Base-by-base conservation (phyloP, 441 rosid genomes). In the Euphorbia schlechtendalii region DNA sequence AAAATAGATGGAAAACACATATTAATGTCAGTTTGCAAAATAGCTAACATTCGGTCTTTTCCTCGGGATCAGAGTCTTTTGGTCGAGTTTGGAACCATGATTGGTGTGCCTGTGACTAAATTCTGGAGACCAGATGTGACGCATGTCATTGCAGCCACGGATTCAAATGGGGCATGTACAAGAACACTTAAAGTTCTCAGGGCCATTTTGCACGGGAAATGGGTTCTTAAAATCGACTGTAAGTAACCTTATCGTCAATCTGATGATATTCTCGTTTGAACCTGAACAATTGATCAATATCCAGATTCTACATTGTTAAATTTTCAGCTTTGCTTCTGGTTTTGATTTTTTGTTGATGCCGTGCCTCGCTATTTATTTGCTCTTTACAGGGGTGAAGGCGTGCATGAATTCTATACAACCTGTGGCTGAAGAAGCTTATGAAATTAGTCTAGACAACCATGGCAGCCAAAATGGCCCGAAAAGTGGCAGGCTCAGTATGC, bases 141-240 rank as follows among this genome's bases (percentile, higher is more conserved):
- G 28, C 97, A 89, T 72, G 86, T 90, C 56, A 83, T 92, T 79
- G 97, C 97, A 65, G 82, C 94, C 40, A 83, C 85, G 53, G 81
- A 84, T 71, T 77, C 65, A 15, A 67, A 77, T 12, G 94, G 97
- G 68, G 96, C 94, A 22, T 90, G 89, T 79, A 82, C 81, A 59
- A 78, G 97, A 75, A 89, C 96, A 8, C 62, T 86, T 51, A 89
- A 92, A 75, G 86, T 88, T 81, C 94, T 92, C 56, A 84, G 86
- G 94, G 88, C 94, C 71, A 88, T 86, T 73, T 74, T 86, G 43
- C 78, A 82, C 59, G 98, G 94, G 56, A 85, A 74, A 75, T 90
- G 98, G 97, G 85, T 90, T 69, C 81, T 92, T 30, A 79, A 82
- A 43, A 73, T 83, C 40, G 82, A 84, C 36, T 92, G 98, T 92